These are phyloP conservation scores for Sugiyamaella lignohabitans DNA, from an alignment of 805 yeast genomes.

Conservation along the genomic window DNA sequence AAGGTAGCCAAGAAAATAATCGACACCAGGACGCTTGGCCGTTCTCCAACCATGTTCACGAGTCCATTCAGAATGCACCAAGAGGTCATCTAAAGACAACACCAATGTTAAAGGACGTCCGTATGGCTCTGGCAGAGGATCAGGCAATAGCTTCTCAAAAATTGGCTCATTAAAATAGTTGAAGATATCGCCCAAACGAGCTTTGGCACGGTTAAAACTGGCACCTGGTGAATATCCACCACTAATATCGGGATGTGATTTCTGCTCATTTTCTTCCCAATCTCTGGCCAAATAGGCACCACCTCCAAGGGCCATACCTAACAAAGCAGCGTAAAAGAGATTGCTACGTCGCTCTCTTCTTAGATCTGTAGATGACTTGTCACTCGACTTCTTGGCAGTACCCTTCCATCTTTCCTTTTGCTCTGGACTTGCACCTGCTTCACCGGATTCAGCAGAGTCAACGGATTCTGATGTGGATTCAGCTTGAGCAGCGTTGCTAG, in stretches of 20 bases:
- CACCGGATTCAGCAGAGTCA: constrained; percentile 3
- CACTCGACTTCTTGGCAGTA: constrained; percentile 38
- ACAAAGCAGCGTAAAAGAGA: constrained; percentile 55
- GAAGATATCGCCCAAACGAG: constrained; percentile 68
- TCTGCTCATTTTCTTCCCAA: constrained; percentile 76
- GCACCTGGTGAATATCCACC: constrained; percentile 63
- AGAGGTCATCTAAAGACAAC: constrained; percentile 78
- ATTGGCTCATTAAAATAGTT: constrained; percentile 89
- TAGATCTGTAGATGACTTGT: constrained; percentile 32
- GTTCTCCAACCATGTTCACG: constrained; percentile 95
- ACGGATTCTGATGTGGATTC: background rate
- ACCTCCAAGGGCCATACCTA: constrained; percentile 44
- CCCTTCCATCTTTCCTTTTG: constrained; percentile 40
- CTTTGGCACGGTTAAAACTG: constrained; percentile 61
- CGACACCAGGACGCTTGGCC: constrained; percentile 97
- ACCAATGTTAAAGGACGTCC: constrained; percentile 90
- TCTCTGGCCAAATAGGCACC: constrained; percentile 68
- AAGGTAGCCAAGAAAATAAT: constrained; percentile 89
- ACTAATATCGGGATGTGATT: constrained; percentile 45
- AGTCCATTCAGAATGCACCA: constrained; percentile 90
- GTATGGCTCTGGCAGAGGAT: constrained; percentile 84
- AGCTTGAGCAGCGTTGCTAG: constrained; percentile 7
- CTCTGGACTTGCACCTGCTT: constrained; percentile 10
- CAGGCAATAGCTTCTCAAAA: constrained; percentile 87
- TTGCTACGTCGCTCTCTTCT: constrained; percentile 80